Base-by-base conservation (phyloP, 2,329 filamentous ascomycete species). In the Leptographium procerum region DNA sequence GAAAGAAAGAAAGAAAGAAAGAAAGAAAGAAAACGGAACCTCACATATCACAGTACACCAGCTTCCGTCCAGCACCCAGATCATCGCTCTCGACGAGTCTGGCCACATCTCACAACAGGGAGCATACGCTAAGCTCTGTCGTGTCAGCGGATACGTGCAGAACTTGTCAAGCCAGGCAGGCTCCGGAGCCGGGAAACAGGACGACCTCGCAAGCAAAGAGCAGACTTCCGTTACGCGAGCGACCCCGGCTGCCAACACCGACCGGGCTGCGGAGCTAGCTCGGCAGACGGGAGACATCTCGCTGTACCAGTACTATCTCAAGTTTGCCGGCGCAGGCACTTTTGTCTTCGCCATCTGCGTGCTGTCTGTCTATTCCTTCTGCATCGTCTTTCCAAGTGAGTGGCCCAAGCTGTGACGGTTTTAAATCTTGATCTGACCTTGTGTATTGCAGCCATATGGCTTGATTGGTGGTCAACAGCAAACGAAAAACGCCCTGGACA, bases 301-400 rank as follows among this genome's bases (percentile, higher is more conserved):
- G n/a, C 40, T 57, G 31, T 57, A 57, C 33, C 28, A 33, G 22
- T 57, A 57, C 24, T 57, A 57, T 24, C 22, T 57, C 45, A n/a
- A 40, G 29, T 28, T 36, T 34, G 31, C 47, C 11, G 45, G 45
- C 29, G 10, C n/a, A 13, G 43, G 40, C 5, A 57, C 29, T n/a
- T 34, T 48, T 28, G 22, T 33, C 28, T 29, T 51, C 24, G 43
- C 31, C 29, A 10, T 50, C 14, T 34, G n/a, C 24, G 31, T 22
- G 26, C 31, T 68, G 47, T 56, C 60, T 40, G 61, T 64, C 5
- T 69, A 65, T 52, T 63, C 64, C 1, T 64, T 68, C 28, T 68
- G 63, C 34, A 59, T 63, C 8, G 60, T 60, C 1, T 69, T 69
- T 22, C 67, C 67, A 2, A 65, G 60, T 55, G 64, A 50, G 58